Evolutionary conservation across 2,329 filamentous ascomycete species (phyloP), one percentile per base, ranked within the genome.

Genomic region (Massarina eburnea): DNA sequence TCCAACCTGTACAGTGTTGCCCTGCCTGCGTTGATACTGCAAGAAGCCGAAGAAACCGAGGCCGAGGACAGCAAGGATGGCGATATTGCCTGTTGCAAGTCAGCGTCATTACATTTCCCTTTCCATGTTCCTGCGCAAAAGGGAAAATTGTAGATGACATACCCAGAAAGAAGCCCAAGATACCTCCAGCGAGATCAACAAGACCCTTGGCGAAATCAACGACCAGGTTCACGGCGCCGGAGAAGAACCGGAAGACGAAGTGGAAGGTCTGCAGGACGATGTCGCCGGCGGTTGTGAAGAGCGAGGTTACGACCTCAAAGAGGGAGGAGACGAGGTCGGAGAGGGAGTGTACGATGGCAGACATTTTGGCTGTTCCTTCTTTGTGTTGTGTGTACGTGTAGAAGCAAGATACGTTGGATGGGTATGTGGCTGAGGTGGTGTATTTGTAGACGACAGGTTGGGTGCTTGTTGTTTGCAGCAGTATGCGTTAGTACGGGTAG

Each of bases 1-100:
- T 27, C 66, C 67, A 22, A 69, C 60, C 37, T 60, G 53, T 32
- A 70, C 65, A 17, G 62, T 57, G 18, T 58, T 61, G 20, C 67
- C 67, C 54, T 69, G 67, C 42, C 52, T 64, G 41, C 63, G 61
- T 55, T 69, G 65, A 48, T 67, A 69, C 49, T 66, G 60, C 36
- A 70, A 47, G 54, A 66, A 70, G n/a, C 58, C 66, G 40, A 70
- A 61, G 35, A 62, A 54, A 1, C 58, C 62, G 7, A 51, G 58
- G 18, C 59, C 64, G 7, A 69, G 54, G 17, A 69, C 58, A 20
- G 55, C 64, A 21, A 70, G 59, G 57, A 70, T 64, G 35, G 66
- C 46, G 26, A 70, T 41, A 41, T 70, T 70, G 40, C 62, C 67
- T 70, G 36, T 15, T 9, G 6, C 4, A 21, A 26, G 30, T 64